These are phyloP conservation scores for Metschnikowia anglica DNA, from an alignment of 805 yeast species.

Conservation along the genomic window DNA sequence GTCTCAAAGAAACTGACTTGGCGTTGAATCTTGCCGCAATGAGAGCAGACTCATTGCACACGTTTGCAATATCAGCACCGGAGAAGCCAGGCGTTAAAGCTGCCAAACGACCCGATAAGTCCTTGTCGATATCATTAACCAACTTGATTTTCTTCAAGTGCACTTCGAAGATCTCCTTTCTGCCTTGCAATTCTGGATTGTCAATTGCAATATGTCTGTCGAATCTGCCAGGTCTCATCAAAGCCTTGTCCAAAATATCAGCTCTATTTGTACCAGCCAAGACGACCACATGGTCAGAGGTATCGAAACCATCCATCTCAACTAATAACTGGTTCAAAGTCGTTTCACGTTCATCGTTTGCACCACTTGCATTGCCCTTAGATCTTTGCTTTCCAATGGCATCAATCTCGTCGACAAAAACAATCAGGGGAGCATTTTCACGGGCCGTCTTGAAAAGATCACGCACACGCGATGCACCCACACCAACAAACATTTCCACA, in stretches of 20 bases:
- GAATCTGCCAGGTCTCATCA: constrained; percentile 96
- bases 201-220: constrained; percentile 92
- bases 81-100: constrained; percentile 98
- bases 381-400: constrained; percentile 94
- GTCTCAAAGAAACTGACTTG: constrained; percentile 64
- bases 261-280: constrained; percentile 97
- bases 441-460: constrained; percentile 91
- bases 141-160: constrained; percentile 69
- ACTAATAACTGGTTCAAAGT: constrained; percentile 93
- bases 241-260: constrained; percentile 88
- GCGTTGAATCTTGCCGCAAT: constrained; percentile 89
- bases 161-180: constrained; percentile 88
- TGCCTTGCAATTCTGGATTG: constrained; percentile 91
- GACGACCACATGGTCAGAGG: constrained; percentile 90
- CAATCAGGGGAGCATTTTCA: constrained; percentile 89
- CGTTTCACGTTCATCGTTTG: constrained; percentile 96
- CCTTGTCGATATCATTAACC: constrained; percentile 28
- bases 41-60: constrained; percentile 95
- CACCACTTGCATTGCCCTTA: constrained; percentile 79
- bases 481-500: constrained; percentile 99
- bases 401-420: constrained; percentile 98
- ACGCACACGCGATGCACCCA: constrained; percentile 97
- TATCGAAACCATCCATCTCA: constrained; percentile 97
- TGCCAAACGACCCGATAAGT: constrained; percentile 81
- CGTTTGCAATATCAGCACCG: constrained; percentile 98